Percentiles rank a stretch among this genome's conserved stretches.
phyloP scores from a whole-genome alignment of 2,329 filamentous ascomycete genomes.

The Aureobasidium uvarum region DNA sequence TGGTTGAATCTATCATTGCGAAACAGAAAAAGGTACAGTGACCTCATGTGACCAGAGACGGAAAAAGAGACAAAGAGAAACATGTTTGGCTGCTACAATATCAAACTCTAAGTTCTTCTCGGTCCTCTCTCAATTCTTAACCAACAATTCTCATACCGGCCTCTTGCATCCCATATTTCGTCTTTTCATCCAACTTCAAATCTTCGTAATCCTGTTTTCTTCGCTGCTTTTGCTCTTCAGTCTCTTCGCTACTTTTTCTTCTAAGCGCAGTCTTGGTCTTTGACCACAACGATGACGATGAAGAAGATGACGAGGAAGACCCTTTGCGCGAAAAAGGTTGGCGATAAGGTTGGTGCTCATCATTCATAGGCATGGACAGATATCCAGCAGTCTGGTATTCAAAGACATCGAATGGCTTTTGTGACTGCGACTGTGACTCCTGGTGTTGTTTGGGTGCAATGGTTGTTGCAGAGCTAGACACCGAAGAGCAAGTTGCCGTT shows the following conservation, averaged over 20 bases:
- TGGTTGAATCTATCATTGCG: too few species aligned
- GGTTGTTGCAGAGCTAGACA: background rate
- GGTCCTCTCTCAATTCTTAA: too few species aligned
- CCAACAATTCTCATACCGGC: slow-evolving; percentile 17
- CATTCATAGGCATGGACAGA: background rate
- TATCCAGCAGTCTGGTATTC: slow-evolving; percentile 14
- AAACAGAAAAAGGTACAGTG: too few species aligned
- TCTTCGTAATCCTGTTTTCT: background rate
- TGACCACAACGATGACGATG: background rate
- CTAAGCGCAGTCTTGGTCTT: background rate
- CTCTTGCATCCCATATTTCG: slow-evolving; percentile 16
- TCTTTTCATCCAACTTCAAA: background rate
- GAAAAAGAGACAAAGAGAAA: too few species aligned
- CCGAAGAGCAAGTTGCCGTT: background rate
- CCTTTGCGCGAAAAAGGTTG: background rate
- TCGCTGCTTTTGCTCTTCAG: background rate
- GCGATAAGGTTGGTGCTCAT: background rate
- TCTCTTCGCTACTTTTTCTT: background rate
- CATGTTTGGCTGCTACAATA: too few species aligned
- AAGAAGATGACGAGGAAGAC: slow-evolving; percentile 4
- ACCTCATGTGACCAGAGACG: too few species aligned
- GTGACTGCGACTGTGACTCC: background rate
- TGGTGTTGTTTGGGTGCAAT: background rate
- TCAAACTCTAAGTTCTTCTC: too few species aligned
- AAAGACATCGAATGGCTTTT: slow-evolving; percentile 11